Evolutionary conservation across 306 rosid species (phyloP), one percentile per base, ranked within the genome.

Genomic region (Nissolia schottii): DNA sequence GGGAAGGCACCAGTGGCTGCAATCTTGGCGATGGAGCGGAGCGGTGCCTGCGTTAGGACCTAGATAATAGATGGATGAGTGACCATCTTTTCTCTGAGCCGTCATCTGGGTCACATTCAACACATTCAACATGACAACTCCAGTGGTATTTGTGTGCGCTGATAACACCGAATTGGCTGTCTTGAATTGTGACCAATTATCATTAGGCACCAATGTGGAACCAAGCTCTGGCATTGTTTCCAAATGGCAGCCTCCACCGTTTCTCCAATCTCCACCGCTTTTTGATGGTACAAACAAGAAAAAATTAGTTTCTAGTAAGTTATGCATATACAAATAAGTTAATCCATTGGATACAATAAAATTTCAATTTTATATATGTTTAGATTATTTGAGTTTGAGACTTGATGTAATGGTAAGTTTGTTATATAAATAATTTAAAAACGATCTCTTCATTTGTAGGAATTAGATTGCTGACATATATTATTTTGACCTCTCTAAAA

Each of bases 1-100:
- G 45, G 98, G 99, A 7, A 91, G 84, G 77, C 96, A 91, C 97
- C 98, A 94, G 54, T 94, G 99, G 71, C 99, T 94, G 69, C 97
- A 91, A 74, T 89, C 99, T 84, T 91, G 97, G 23, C 93, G 91
- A 64, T 64, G 95, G 67, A 7, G 63, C 18, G 92, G 79, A 6
- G 83, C 87, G 0, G 90, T 81, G 8, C 88, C 86, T 7, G 29
- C 49, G 1, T 59, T 41, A 2, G 84, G 89, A 28, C 91, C 83
- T 0, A 81, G 46, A 83, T 91, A 94, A 70, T 91, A 91, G 12
- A 89, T 40, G 4, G 99, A 94, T 2, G 85, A 83, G 74, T 87
- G 97, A 19, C 93, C 99, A 53, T 89, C 97, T 82, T 94, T 91
- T 81, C 96, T 87, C 67, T 63, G 86, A 29, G 91, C 82, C 10